Evolutionary conservation across 2,329 filamentous ascomycete species (phyloP).

Genomic region (Paecilomyces sp.): DNA sequence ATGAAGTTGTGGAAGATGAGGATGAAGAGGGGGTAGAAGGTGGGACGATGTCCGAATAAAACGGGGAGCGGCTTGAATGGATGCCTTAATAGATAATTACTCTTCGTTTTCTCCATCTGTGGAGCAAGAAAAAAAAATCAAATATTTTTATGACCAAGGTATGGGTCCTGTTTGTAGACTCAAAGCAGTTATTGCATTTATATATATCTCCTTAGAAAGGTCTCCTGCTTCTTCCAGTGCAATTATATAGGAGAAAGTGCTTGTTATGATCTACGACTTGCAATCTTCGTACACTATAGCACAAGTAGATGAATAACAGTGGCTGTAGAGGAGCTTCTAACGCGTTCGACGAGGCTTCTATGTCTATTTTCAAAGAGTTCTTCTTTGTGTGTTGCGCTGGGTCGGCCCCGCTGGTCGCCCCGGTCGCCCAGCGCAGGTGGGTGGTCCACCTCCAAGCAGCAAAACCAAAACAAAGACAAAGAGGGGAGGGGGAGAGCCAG

Average conservation of each 20-base stretch:
- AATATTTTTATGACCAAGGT: too few species aligned
- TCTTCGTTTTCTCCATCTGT: too few species aligned
- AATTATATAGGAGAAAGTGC: too few species aligned
- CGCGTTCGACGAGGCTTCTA: neutral
- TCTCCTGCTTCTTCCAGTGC: too few species aligned
- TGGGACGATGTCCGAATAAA: constrained; percentile 4
- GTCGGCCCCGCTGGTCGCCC: constrained; percentile 15
- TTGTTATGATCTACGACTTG: too few species aligned
- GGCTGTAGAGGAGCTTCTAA: neutral
- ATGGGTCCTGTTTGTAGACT: too few species aligned
- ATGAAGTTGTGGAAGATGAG: constrained; percentile 23
- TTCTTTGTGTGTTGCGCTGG: constrained; percentile 15
- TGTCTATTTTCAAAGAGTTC: constrained; percentile 2
- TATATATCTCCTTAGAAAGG: too few species aligned
- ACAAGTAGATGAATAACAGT: neutral
- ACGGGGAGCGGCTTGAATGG: neutral
- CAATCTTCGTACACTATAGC: neutral
- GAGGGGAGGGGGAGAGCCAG: constrained; percentile 8
- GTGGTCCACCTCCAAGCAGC: constrained; percentile 18
- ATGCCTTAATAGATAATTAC: neutral
- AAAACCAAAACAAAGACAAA: constrained; percentile 31
- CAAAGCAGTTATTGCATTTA: too few species aligned
- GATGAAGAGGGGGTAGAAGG: constrained; percentile 17
- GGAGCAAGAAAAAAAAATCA: too few species aligned
- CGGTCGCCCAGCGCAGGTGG: constrained; percentile 19